Percentiles rank a stretch among this genome's conserved stretches.
Evolutionary conservation across 495 filamentous ascomycete genomes (phyloP).

Genomic region (Evansstolkia leycettana): DNA sequence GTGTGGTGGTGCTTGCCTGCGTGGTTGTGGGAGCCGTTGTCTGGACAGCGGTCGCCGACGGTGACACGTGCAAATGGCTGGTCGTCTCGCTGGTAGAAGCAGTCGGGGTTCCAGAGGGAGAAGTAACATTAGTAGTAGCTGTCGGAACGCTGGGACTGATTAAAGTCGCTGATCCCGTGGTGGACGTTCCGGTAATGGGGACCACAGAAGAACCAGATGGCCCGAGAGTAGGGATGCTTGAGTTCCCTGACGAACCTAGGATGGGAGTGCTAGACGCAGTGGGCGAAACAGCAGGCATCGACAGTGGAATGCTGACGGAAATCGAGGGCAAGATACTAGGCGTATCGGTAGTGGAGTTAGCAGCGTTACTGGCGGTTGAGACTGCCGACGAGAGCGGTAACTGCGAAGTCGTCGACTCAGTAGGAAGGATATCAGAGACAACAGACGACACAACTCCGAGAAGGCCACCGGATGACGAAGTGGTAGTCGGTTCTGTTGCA

Average conservation of each 20-base stretch:
- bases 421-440: background rate
- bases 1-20: conserved; percentile 2
- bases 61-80: background rate
- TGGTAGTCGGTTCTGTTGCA: conserved; percentile 7
- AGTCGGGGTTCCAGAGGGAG: conserved; percentile 3
- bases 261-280: conserved; percentile 5
- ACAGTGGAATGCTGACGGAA: conserved; percentile 16
- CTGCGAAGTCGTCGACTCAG: background rate
- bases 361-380: conserved; percentile 1
- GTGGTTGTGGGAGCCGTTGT: background rate
- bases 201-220: conserved; percentile 1
- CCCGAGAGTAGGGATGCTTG: background rate
- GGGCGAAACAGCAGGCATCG: conserved; percentile 8
- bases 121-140: background rate
- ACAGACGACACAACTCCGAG: background rate
- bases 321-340: conserved; percentile 9
- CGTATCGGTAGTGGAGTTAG: conserved; percentile 1
- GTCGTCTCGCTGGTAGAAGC: conserved; percentile 9
- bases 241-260: conserved; percentile 1
- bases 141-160: background rate
- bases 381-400: conserved; percentile 1
- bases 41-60: background rate
- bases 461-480: conserved; percentile 2
- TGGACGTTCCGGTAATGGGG: conserved; percentile 3
- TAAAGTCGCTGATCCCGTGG: conserved; percentile 5